Evolutionary conservation across 176 grass and related monocot genomes (phyloP), one percentile per base, ranked within the genome.

Genomic region (Hordeum marinum): DNA sequence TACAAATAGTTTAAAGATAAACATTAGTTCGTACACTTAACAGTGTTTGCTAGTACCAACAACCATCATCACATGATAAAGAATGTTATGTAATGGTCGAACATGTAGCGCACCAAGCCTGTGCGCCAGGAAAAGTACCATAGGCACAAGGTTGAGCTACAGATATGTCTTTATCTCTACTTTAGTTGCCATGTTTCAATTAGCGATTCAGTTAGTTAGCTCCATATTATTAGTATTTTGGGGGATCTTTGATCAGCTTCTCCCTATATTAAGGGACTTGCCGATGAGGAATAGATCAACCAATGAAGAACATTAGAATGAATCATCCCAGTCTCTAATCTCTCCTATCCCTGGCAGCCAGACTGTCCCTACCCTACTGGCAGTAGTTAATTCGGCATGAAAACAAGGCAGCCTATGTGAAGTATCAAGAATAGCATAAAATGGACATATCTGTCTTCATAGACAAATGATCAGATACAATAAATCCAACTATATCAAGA

Each of bases 1-100:
- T 48, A 86, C 64, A 82, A 25, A 82, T 21, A 54, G 46, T 72
- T 90, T 8, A 8, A 72, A 9, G 31, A 73, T 48, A 82, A 82
- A 83, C 24, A 59, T 80, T 36, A 89, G 57, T 76, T 81, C 25
- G 43, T 37, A 65, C 20, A 67, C 13, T 32, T 59, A n/a, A 31
- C 21, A 76, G n/a, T 9, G 68, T 50, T 63, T 79, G 40, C 10
- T 65, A 50, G 71, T 73, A 31, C 25, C 8, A 20, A 76, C 32
- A 77, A 78, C 52, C 46, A 60, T 8, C 46, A 60, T 8, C 20
- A 0, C 24, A 67, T 77, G 4, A 45, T 55, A 35, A 12, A 37
- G 37, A 69, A 48, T 73, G 7, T 46, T 73, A 27, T 48, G 69
- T 46, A 48, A 73, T 73, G 1, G 13, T 41, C 3, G 7, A 73